A percentile compares a stretch with the other conserved stretches of the same genome.
phyloP scores from a whole-genome alignment of 2,329 filamentous ascomycete genomes.

The Xylaria hypoxylon region DNA sequence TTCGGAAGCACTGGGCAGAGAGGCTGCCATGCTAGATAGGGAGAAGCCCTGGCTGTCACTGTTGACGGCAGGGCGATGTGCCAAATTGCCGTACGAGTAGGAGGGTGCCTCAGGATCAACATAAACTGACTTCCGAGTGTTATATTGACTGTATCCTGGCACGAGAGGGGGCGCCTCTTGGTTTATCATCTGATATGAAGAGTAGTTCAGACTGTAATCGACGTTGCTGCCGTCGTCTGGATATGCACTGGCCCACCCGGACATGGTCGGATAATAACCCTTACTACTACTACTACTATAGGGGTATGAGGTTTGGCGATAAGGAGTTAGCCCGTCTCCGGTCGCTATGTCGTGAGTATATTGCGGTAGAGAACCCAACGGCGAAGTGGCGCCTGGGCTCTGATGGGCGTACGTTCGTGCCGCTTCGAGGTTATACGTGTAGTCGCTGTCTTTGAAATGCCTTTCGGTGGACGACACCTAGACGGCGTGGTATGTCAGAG shows the following conservation, averaged over 20 bases:
- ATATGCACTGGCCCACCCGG: slow-evolving; percentile 53
- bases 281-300: slow-evolving; percentile 46
- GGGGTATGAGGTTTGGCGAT: slow-evolving; percentile 51
- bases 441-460: slow-evolving; percentile 52
- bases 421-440: slow-evolving; percentile 53
- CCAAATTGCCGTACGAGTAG: slow-evolving; percentile 53
- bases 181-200: slow-evolving; percentile 52
- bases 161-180: slow-evolving; percentile 52
- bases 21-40: slow-evolving; percentile 57
- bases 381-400: slow-evolving; percentile 46
- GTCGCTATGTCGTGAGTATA: slow-evolving; percentile 52
- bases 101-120: slow-evolving; percentile 51
- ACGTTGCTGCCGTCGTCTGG: slow-evolving; percentile 50
- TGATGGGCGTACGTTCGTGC: slow-evolving; percentile 51
- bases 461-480: slow-evolving; percentile 57
- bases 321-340: slow-evolving; percentile 51
- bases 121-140: slow-evolving; percentile 50
- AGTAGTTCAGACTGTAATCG: slow-evolving; percentile 53
- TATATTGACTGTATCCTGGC: slow-evolving; percentile 49
- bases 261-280: slow-evolving; percentile 52
- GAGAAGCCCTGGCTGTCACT: slow-evolving; percentile 55
- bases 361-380: slow-evolving; percentile 49
- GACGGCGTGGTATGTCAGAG: slow-evolving; percentile 20
- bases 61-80: slow-evolving; percentile 52
- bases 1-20: slow-evolving; percentile 52